phyloP scores from a whole-genome alignment of 768 basidiomycete species.

The Clavaria fumosa region DNA sequence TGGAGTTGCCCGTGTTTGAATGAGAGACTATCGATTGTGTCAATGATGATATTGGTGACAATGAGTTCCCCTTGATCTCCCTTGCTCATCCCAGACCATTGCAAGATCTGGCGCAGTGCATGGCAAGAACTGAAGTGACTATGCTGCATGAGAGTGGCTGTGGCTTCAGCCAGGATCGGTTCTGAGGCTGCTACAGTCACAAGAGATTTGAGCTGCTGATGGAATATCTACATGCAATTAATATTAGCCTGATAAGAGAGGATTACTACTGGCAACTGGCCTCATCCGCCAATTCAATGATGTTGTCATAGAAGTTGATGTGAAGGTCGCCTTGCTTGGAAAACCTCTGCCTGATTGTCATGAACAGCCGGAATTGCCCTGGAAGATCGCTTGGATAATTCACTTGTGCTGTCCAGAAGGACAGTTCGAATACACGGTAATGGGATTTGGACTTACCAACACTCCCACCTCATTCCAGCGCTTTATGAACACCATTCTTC shows the following conservation, averaged over 20 bases:
- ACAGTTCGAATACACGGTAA: too few relatives aligned
- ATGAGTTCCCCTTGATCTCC: slow-evolving; percentile 8
- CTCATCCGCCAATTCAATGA: slow-evolving; percentile 3
- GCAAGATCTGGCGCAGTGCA: slow-evolving; percentile 2
- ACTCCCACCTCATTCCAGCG: too few relatives aligned
- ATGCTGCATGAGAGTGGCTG: slow-evolving; percentile 6
- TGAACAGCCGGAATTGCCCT: slow-evolving; percentile 3
- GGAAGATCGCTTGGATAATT: slow-evolving; percentile 1
- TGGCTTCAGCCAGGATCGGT: slow-evolving; percentile 6
- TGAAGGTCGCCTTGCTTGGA: background rate
- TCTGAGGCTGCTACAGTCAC: slow-evolving; percentile 8
- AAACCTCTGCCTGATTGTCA: slow-evolving; percentile 5
- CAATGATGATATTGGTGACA: slow-evolving; percentile 6
- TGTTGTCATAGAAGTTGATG: slow-evolving; percentile 1
- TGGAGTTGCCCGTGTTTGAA: background rate
- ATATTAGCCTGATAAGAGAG: too few relatives aligned
- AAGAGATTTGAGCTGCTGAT: slow-evolving; percentile 4
- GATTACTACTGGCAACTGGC: background rate
- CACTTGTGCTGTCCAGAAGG: too few relatives aligned
- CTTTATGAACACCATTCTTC: too few relatives aligned
- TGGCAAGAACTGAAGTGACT: slow-evolving; percentile 2
- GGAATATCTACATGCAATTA: too few relatives aligned
- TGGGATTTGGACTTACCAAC: too few relatives aligned
- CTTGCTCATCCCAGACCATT: slow-evolving; percentile 6
- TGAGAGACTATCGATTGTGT: slow-evolving; percentile 5